A percentile compares a stretch with the other conserved stretches of the same genome.
phyloP scores from a whole-genome alignment of 2,329 filamentous ascomycete genomes.

The Chaetothyriales sp. region DNA sequence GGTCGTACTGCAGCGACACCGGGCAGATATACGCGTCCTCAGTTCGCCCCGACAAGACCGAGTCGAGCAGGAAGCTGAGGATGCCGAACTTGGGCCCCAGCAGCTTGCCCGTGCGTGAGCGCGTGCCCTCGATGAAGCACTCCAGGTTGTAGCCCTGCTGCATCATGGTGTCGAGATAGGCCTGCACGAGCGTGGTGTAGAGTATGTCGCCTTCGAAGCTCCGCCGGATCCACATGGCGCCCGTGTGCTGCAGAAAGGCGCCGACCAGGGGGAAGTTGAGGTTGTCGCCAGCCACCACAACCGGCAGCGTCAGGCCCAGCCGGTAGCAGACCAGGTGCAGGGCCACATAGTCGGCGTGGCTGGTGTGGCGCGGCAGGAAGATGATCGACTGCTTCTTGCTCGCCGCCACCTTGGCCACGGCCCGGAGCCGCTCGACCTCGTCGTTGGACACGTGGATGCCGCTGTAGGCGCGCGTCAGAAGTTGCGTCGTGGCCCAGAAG shows the following conservation, averaged over 20 bases:
- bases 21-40: slow-evolving; percentile 88
- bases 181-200: slow-evolving; percentile 84
- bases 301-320: slow-evolving; percentile 72
- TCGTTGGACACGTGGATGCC: slow-evolving; percentile 92
- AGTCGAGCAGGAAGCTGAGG: slow-evolving; percentile 79
- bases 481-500: slow-evolving; percentile 77
- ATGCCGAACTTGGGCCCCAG: slow-evolving; percentile 93
- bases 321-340: slow-evolving; percentile 92
- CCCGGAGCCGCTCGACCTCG: slow-evolving; percentile 70
- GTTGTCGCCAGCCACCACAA: slow-evolving; percentile 91
- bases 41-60: slow-evolving; percentile 72
- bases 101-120: slow-evolving; percentile 86
- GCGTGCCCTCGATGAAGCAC: slow-evolving; percentile 92
- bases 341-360: slow-evolving; percentile 91
- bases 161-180: slow-evolving; percentile 85
- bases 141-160: slow-evolving; percentile 89
- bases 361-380: slow-evolving; percentile 86
- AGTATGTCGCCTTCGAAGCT: slow-evolving; percentile 85
- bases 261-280: slow-evolving; percentile 87
- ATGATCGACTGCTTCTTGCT: slow-evolving; percentile 89
- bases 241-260: slow-evolving; percentile 84
- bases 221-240: slow-evolving; percentile 52
- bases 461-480: slow-evolving; percentile 86
- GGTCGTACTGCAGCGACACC: slow-evolving; percentile 96
- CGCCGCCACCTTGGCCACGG: slow-evolving; percentile 68